phyloP scores from a whole-genome alignment of 2,329 filamentous ascomycete species.

The Tolypocladium tropicale region DNA sequence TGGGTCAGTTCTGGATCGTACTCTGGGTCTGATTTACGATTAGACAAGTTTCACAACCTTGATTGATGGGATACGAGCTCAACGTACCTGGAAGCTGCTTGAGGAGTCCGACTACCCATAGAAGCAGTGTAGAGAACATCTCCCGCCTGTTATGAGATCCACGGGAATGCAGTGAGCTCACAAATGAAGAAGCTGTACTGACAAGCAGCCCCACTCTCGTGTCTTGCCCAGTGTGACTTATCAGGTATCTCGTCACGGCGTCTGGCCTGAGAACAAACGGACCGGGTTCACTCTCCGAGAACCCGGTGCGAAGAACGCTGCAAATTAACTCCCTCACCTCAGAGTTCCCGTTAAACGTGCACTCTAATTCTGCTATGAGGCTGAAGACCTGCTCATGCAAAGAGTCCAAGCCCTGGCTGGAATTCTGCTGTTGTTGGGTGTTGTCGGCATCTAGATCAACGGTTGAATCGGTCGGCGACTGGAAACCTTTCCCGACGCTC shows the following conservation, averaged over 20 bases:
- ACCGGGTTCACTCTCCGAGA: slow-evolving; percentile 62
- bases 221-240: slow-evolving; percentile 46
- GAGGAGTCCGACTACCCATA: slow-evolving; percentile 54
- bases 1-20: slow-evolving; percentile 65
- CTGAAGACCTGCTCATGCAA: slow-evolving; percentile 37
- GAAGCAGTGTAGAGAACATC: slow-evolving; percentile 42
- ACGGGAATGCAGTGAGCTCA: slow-evolving; percentile 45
- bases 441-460: slow-evolving; percentile 53
- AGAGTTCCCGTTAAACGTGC: slow-evolving; percentile 44
- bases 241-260: slow-evolving; percentile 57
- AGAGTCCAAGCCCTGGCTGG: slow-evolving; percentile 11
- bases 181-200: slow-evolving; percentile 60
- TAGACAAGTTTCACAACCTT: slow-evolving; percentile 4
- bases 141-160: slow-evolving; percentile 31
- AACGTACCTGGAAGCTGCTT: slow-evolving; percentile 46
- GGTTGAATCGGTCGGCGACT: slow-evolving; percentile 54
- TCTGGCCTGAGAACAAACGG: slow-evolving; percentile 65
- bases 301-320: slow-evolving; percentile 60
- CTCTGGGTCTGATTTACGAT: slow-evolving; percentile 45
- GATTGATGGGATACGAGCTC: not conserved
- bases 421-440: slow-evolving; percentile 2
- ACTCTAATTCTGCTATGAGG: slow-evolving; percentile 36
- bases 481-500: slow-evolving; percentile 61
- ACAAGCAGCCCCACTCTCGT: slow-evolving; percentile 60
- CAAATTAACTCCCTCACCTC: slow-evolving; percentile 67